A percentile compares a stretch with the other conserved stretches of the same genome.
Evolutionary conservation across 805 yeast species (phyloP).

Genomic region (Starmerella etchellsii): DNA sequence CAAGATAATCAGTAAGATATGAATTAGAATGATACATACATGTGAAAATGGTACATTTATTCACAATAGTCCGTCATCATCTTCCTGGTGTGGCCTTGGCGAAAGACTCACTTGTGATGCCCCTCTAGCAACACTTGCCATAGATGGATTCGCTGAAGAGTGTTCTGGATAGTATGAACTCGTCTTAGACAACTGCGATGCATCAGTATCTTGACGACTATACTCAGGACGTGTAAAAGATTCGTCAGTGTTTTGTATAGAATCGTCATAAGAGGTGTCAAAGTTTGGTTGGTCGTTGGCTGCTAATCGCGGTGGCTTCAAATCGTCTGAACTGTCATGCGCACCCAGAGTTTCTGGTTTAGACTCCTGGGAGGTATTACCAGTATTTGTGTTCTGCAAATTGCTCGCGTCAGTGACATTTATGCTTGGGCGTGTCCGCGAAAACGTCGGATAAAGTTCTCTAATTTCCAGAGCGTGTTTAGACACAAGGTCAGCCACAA

Average conservation of each 20-base stretch:
- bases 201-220: slow-evolving; percentile 6
- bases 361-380: no score
- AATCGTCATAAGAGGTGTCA: slow-evolving; percentile 4
- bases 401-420: no score
- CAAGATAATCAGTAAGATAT: background rate
- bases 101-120: background rate
- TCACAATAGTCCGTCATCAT: slow-evolving; percentile 4
- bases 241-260: slow-evolving; percentile 9
- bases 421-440: no score
- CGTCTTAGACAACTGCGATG: slow-evolving; percentile 13
- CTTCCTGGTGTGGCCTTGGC: background rate
- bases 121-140: slow-evolving; percentile 9
- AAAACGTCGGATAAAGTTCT: slow-evolving; percentile 10
- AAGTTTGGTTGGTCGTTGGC: no score
- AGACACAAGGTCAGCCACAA: slow-evolving; percentile 23
- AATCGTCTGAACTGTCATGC: no score
- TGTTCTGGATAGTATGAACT: slow-evolving; percentile 14
- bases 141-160: slow-evolving; percentile 13
- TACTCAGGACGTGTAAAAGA: slow-evolving; percentile 5
- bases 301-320: background rate
- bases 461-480: slow-evolving; percentile 24
- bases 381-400: no score
- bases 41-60: background rate
- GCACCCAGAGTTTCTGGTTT: no score
- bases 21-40: background rate